phyloP scores from a whole-genome alignment of 805 yeast species.

The Jamesozyma hellenica region DNA sequence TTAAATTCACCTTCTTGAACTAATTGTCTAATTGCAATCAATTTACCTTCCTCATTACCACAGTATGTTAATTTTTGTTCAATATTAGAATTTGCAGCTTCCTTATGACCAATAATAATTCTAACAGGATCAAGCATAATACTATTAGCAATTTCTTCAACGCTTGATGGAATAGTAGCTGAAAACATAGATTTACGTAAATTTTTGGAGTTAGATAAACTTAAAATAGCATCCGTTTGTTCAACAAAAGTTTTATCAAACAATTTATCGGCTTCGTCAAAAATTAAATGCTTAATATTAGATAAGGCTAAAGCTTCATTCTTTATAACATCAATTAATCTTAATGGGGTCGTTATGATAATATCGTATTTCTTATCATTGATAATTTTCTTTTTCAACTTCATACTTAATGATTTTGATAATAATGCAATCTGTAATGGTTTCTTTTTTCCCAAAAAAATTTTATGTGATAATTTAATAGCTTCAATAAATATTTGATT shows the following conservation, averaged over 20 bases:
- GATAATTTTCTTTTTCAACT: conserved; percentile 52
- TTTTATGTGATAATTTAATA: conserved; percentile 38
- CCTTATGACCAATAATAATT: conserved; percentile 84
- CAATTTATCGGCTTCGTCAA: conserved; percentile 94
- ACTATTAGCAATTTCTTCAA: conserved; percentile 76
- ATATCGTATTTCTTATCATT: conserved; percentile 62
- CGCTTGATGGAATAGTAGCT: conserved; percentile 90
- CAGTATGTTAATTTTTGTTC: conserved; percentile 78
- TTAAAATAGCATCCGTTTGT: conserved; percentile 80
- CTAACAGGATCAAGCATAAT: conserved; percentile 81
- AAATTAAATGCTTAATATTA: conserved; percentile 61
- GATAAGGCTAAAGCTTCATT: conserved; percentile 50
- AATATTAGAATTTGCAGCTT: conserved; percentile 77
- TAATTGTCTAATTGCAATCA: conserved; percentile 83
- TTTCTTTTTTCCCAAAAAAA: conserved; percentile 37
- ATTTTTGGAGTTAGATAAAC: conserved; percentile 32
- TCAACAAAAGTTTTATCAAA: conserved; percentile 80
- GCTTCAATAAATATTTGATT: conserved; percentile 71
- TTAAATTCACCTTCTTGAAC: conserved; percentile 72
- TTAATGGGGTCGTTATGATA: conserved; percentile 76
- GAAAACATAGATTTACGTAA: conserved; percentile 73
- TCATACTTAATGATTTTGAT: conserved; percentile 61
- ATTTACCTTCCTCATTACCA: conserved; percentile 93
- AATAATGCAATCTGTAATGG: conserved; percentile 50
- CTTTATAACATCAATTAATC: conserved; percentile 71